Base-by-base conservation (phyloP, 345 rosid genomes). In the Crucihimalaya himalaica region DNA sequence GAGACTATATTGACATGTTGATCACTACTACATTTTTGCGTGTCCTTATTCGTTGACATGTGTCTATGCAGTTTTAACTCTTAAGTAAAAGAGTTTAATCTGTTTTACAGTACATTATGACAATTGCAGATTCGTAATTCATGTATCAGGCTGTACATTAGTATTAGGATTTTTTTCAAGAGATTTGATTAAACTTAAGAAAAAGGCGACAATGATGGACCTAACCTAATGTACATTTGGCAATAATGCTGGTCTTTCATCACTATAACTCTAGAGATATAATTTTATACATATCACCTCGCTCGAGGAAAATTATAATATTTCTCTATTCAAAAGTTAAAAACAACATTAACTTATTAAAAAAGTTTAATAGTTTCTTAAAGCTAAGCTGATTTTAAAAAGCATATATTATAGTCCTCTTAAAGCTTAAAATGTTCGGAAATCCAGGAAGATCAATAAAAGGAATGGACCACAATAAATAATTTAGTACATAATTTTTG, bases 1-100 rank as follows among this genome's bases (percentile, higher is more conserved):
- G 43, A 42, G 72, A 50, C 63, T 27, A 29, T 47, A 42, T 77
- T 71, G 63, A 71, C 81, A 77, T 77, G 81, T 66, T 71, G 68
- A 34, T 77, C 81, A 77, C 77, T 77, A 77, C 80, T 71, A 20
- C 27, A 55, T 52, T n/a, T 7, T 39, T 32, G 51, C 78, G 51
- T 63, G 60, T 76, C 47, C 6, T 37, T 27, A 4, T 13, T 19
- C 53, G 59, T 76, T 70, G 71, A 76, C 80, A 55, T 37, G 19
- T 76, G 71, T 76, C 71, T 55, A 9, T 53, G 21, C 8, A 9
- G 6, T 9, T 57, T 58, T 35, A 21, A 27, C 18, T 51, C 35
- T n/a, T 35, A 3, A 31, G 51, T 15, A 52, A 28, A 59, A 10
- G 45, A 47, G 37, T 66, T 56, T 71, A 18, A 5, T 72, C 23